Conservation (phyloP, 306 rosid genomes). For the Sicyos edulis region DNA sequence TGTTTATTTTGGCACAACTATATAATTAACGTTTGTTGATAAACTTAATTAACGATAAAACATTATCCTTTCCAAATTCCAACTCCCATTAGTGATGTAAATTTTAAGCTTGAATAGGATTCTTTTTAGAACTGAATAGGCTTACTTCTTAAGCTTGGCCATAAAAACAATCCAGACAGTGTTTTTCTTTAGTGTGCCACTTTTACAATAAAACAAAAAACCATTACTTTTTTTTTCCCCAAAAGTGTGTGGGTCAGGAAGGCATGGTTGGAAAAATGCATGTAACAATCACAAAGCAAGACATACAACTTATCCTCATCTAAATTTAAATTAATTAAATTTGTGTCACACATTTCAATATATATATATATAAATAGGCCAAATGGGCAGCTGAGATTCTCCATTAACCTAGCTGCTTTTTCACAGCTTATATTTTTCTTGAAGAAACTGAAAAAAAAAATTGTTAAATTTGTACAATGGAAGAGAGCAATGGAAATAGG, state of each 20-base stretch:
- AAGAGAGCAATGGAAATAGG: not conserved
- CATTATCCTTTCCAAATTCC: too few species aligned
- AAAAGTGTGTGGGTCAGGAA: slow-evolving; percentile 13
- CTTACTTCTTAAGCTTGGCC: too few species aligned
- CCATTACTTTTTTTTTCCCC: not conserved
- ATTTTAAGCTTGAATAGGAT: too few species aligned
- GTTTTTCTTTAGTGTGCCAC: not conserved
- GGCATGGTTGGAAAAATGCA: slow-evolving; percentile 15
- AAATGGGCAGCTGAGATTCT: not conserved
- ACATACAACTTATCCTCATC: not conserved
- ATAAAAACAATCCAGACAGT: not conserved
- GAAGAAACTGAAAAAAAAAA: not conserved
- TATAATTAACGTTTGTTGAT: too few species aligned
- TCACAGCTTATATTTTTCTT: not conserved
- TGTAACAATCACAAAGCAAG: not conserved
- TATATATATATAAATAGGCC: not conserved
- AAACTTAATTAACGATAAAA: too few species aligned
- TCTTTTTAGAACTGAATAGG: too few species aligned
- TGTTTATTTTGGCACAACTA: too few species aligned
- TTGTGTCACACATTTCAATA: not conserved
- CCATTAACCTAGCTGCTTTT: not conserved
- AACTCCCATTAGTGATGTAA: too few species aligned
- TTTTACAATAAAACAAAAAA: not conserved
- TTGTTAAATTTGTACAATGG: not conserved
- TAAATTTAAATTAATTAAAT: not conserved